Base-by-base conservation (phyloP, 1,139 yeast species). In the Nakaseomyces glabratus region DNA sequence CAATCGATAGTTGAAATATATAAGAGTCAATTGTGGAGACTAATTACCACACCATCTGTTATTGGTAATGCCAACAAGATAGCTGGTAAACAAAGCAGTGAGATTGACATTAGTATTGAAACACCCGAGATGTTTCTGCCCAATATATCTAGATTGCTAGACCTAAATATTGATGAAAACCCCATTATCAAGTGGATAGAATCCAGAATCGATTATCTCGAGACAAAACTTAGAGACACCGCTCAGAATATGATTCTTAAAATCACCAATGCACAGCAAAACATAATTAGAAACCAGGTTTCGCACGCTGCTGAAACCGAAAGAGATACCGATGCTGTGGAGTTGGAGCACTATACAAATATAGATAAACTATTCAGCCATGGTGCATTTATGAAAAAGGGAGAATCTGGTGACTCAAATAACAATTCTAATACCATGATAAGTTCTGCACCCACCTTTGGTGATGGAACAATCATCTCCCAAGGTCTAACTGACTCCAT, bases 111-210 rank as follows among this genome's bases (percentile, higher is more conserved):
- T 8, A 11, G 15, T 4, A 17, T 31, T 14, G 24, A 31, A 9
- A 21, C 33, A 2, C 24, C 33, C 4, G 21, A 21, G 16, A 20
- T 21, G 8, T 31, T 31, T 15, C 60, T 78, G 24, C 68, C 69
- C 9, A 58, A 74, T 14, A 71, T 82, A 19, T 69, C 71, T 28
- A 73, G 71, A 45, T 60, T 82, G 21, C 60, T 78, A 35, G 82
- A 76, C 39, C 58, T 78, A 79, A 74, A 9, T 68, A 68, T 42
- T 11, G 43, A 44, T 15, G 76, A 73, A 39, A 79, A 74, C 47
- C 93, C 93, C 2, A 75, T 79, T 12, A 58, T 64, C 33, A 75
- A 69, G 31, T 81, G 85, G 72, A 64, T 77, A 20, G 61, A 67
- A 29, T 56, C 68, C 12, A 76, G 71, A 42, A 61, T 66, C 35